A percentile compares a stretch with the other conserved stretches of the same genome.
These are phyloP conservation scores for Yamadazyma olivae DNA, from an alignment of 805 yeast genomes.

Conservation along the genomic window DNA sequence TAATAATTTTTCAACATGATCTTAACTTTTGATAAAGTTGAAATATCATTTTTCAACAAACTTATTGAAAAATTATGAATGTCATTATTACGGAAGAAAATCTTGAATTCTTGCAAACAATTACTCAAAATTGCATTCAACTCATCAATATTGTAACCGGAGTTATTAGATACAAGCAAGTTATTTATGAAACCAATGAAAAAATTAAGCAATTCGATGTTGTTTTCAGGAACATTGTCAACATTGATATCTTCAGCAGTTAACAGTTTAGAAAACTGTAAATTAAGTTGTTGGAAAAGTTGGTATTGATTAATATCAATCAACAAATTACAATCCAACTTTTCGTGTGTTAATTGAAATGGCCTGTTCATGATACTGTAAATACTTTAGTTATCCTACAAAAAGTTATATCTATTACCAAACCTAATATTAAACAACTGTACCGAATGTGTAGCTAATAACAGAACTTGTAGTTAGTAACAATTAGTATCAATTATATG, in stretches of 20 bases:
- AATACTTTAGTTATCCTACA: background rate
- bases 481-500: no score
- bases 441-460: no score
- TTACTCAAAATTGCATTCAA: slow-evolving; percentile 68
- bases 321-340: slow-evolving; percentile 82
- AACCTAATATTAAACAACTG: no score
- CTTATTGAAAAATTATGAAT: slow-evolving; percentile 85
- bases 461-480: no score
- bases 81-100: slow-evolving; percentile 65
- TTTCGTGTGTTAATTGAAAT: slow-evolving; percentile 76
- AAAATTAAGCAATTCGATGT: slow-evolving; percentile 79
- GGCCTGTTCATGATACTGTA: slow-evolving; percentile 50
- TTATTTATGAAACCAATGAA: slow-evolving; percentile 67
- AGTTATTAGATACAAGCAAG: background rate
- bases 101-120: slow-evolving; percentile 79
- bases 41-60: slow-evolving; percentile 49
- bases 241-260: slow-evolving; percentile 77
- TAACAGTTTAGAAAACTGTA: slow-evolving; percentile 74
- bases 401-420: no score
- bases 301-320: slow-evolving; percentile 81
- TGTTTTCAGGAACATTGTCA: slow-evolving; percentile 54
- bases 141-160: slow-evolving; percentile 43
- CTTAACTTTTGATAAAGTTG: slow-evolving; percentile 70
- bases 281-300: slow-evolving; percentile 81
- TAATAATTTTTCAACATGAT: slow-evolving; percentile 77